A percentile compares a stretch with the other conserved stretches of the same genome.
Evolutionary conservation across 352 stramenopile species (phyloP).

Genomic region (Pythium dissimile): DNA sequence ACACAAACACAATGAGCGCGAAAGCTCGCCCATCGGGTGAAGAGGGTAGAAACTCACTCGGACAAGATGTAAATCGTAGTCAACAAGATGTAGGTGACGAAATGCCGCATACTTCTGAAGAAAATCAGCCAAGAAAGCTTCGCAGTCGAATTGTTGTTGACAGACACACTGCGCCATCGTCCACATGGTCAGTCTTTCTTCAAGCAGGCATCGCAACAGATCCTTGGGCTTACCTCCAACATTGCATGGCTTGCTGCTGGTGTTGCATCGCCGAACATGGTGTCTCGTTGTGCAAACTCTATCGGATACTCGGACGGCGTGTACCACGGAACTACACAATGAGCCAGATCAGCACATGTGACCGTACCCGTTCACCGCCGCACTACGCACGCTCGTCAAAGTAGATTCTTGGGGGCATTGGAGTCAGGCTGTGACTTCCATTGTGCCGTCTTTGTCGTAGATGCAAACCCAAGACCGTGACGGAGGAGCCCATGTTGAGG

Average conservation of each 20-base stretch:
- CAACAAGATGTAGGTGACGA: slow-evolving; percentile 38
- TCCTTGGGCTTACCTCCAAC: not conserved
- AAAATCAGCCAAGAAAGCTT: slow-evolving; percentile 49
- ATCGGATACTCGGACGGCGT: slow-evolving; percentile 13
- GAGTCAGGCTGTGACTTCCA: not conserved
- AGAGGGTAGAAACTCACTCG: slow-evolving; percentile 32
- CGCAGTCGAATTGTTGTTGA: slow-evolving; percentile 55
- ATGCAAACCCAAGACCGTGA: slow-evolving; percentile 32
- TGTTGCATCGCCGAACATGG: not conserved
- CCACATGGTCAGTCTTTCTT: no score
- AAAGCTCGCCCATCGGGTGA: no score
- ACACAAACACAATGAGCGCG: no score
- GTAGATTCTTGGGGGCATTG: not conserved
- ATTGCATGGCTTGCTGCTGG: not conserved
- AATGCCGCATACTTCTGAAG: slow-evolving; percentile 40
- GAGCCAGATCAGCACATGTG: not conserved
- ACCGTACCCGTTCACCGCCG: not conserved
- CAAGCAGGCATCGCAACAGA: no score
- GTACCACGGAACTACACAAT: slow-evolving; percentile 14
- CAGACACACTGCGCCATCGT: slow-evolving; percentile 33
- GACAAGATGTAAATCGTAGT: slow-evolving; percentile 61
- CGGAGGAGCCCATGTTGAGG: slow-evolving; percentile 37
- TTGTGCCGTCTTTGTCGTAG: not conserved
- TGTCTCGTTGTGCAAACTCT: slow-evolving; percentile 6
- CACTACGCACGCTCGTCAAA: slow-evolving; percentile 8